Evolutionary conservation across 495 filamentous ascomycete species (phyloP), one percentile per base, ranked within the genome.

Genomic region (Parmelia sp.): DNA sequence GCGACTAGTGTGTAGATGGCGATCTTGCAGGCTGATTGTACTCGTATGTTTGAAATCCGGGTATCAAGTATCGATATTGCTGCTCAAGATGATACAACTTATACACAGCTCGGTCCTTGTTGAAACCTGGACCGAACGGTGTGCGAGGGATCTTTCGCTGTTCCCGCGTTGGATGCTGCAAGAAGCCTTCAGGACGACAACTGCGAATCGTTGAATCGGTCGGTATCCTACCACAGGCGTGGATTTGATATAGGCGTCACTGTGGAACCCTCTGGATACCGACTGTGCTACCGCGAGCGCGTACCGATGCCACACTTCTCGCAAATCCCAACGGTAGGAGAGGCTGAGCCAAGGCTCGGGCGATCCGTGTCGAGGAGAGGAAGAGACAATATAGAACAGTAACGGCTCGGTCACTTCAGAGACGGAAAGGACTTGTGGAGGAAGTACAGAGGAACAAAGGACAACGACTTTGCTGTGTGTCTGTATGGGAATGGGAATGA

Each of bases 11-110:
- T 11, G 19, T 40, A 40, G 42, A 39, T 55, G 45, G 51, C 51
- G 29, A 63, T 36, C 51, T 45, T 12, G 27, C 11, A 57, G 61
- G 53, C 61, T 63, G 51, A 63, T 35, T 63, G 25, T 56, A 33
- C 49, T 37, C 36, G 49, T 31, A 42, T 14, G 40, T 25, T 57
- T 44, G 5, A 31, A 51, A 17, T 36, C 47, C 21, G 51, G 40
- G 45, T 51, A 4, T 2, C 23, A 49, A 51, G 47, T 51, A 51
- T 51, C 47, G 25, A 51, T 23, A 23, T 27, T 15, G 47, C 47
- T 51, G 15, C 25, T 51, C 25, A 29, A 51, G 7, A 12, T 53
- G 27, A 53, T 53, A n/a, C 19, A 11, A 33, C 29, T 53, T 14
- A 31, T 21, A 33, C 3, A 21, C 51, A 55, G 21, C 9, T 55